phyloP scores from a whole-genome alignment of 1,284 basidiomycete species.

The Cutaneotrichosporon sp. region DNA sequence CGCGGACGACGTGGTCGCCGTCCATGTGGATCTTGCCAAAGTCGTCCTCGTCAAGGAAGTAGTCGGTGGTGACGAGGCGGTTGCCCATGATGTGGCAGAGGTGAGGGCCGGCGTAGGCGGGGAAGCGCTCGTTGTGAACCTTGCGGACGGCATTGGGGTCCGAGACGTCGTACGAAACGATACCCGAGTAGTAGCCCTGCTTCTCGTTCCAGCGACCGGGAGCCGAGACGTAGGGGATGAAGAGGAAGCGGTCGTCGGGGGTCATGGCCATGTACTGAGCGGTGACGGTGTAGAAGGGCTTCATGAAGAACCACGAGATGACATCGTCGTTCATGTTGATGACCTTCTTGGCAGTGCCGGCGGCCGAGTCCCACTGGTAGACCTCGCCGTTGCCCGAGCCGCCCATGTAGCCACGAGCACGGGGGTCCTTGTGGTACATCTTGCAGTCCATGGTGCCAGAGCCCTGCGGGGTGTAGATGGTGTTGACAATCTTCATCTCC shows the following conservation, averaged over 20 bases:
- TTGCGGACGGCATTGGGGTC: slow-evolving; percentile 11
- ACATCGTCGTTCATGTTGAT: slow-evolving; percentile 19
- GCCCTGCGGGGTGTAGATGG: slow-evolving; percentile 14
- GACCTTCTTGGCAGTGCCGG: slow-evolving; percentile 8
- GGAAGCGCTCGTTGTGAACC: slow-evolving; percentile 17
- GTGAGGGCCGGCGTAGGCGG: slow-evolving; percentile 21
- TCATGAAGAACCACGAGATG: slow-evolving; percentile 9
- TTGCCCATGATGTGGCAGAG: slow-evolving; percentile 19
- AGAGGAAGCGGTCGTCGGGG: slow-evolving; percentile 20
- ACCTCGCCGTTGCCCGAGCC: slow-evolving; percentile 23
- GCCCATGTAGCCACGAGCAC: slow-evolving; percentile 19
- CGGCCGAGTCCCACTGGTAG: slow-evolving; percentile 17
- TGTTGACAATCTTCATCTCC: slow-evolving; percentile 14
- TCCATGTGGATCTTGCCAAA: slow-evolving; percentile 24
- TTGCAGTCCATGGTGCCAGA: slow-evolving; percentile 21
- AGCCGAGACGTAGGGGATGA: slow-evolving; percentile 19
- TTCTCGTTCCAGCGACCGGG: slow-evolving; percentile 10
- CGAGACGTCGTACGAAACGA: slow-evolving; percentile 18
- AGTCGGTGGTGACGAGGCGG: slow-evolving; percentile 19
- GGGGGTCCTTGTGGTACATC: slow-evolving; percentile 14
- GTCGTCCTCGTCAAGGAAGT: slow-evolving; percentile 25
- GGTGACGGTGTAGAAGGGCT: slow-evolving; percentile 14
- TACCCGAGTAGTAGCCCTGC: slow-evolving; percentile 18
- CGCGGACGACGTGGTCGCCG: slow-evolving; percentile 23
- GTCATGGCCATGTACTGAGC: slow-evolving; percentile 23